Conservation (phyloP, 352 stramenopile genomes). For the Pythium phragmiticola region DNA sequence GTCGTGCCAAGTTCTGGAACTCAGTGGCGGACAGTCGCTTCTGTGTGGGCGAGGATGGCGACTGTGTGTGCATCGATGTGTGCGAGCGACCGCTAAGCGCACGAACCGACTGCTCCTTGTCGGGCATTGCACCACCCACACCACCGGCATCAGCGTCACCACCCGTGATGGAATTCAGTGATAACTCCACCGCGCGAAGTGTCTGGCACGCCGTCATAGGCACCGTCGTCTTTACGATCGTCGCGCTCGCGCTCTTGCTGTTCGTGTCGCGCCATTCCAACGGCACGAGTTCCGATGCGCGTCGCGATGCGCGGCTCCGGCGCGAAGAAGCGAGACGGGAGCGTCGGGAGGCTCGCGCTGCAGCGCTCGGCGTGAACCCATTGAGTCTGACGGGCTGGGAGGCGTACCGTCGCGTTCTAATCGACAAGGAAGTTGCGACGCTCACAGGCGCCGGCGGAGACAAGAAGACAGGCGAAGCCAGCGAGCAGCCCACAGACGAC, state of each 20-base stretch:
- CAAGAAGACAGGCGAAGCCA: not conserved
- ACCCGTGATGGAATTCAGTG: too few species aligned
- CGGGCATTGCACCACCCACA: too few species aligned
- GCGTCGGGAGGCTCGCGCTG: constrained; percentile 7
- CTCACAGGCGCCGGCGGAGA: not conserved
- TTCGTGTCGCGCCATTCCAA: too few species aligned
- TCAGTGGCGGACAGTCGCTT: constrained; percentile 9
- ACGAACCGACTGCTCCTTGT: not conserved
- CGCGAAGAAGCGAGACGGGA: constrained; percentile 5
- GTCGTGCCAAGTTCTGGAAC: constrained; percentile 12
- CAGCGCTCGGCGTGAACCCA: constrained; percentile 10
- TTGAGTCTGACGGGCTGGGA: constrained; percentile 17
- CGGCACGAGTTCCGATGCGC: too few species aligned
- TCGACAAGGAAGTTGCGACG: constrained; percentile 16
- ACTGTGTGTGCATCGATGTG: constrained; percentile 14
- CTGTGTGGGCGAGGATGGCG: constrained; percentile 8
- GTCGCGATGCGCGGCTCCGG: not conserved
- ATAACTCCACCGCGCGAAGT: too few species aligned
- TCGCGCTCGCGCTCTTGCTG: too few species aligned
- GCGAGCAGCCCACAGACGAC: too few species aligned
- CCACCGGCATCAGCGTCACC: too few species aligned
- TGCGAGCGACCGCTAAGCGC: constrained; percentile 4
- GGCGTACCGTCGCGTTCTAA: constrained; percentile 21
- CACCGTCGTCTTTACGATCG: too few species aligned
- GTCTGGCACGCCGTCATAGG: too few species aligned